A percentile compares a stretch with the other conserved stretches of the same genome.
These are phyloP conservation scores for Pycnococcus provasolii DNA, from an alignment of 139 green algal species.

Conservation along the genomic window DNA sequence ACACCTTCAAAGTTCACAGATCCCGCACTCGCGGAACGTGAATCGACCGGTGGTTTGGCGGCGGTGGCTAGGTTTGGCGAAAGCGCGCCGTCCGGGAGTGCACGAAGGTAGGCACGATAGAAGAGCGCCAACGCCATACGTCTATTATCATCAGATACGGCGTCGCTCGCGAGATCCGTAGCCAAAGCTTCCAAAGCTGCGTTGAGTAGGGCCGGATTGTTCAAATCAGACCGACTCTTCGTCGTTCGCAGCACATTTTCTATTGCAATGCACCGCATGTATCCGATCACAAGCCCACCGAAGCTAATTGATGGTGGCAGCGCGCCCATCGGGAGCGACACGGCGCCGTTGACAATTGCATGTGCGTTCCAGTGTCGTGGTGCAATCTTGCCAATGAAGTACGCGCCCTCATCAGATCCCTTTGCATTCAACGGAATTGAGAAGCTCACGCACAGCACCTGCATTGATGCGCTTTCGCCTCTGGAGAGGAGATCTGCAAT, in stretches of 20 bases:
- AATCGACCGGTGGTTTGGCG: too few species aligned
- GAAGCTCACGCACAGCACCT: conserved; percentile 3
- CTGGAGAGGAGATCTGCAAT: not conserved
- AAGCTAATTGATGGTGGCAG: too few species aligned
- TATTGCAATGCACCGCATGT: too few species aligned
- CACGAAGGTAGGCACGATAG: not conserved
- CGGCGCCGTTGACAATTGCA: conserved; percentile 27
- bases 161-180: too few species aligned
- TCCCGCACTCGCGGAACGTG: not conserved
- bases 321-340: conserved; percentile 18
- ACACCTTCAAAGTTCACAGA: not conserved
- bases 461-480: not conserved
- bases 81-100: not conserved
- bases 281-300: too few species aligned
- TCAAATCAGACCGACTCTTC: too few species aligned
- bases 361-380: conserved; percentile 20
- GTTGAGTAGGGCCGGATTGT: too few species aligned
- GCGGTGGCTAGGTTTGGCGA: not conserved
- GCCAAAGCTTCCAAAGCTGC: too few species aligned
- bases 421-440: too few species aligned
- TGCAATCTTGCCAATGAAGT: not conserved
- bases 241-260: too few species aligned
- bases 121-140: not conserved
- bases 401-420: too few species aligned
- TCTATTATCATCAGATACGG: too few species aligned